These are phyloP conservation scores for Neurospora sp. DNA, from an alignment of 2,329 filamentous ascomycete genomes.

Conservation along the genomic window DNA sequence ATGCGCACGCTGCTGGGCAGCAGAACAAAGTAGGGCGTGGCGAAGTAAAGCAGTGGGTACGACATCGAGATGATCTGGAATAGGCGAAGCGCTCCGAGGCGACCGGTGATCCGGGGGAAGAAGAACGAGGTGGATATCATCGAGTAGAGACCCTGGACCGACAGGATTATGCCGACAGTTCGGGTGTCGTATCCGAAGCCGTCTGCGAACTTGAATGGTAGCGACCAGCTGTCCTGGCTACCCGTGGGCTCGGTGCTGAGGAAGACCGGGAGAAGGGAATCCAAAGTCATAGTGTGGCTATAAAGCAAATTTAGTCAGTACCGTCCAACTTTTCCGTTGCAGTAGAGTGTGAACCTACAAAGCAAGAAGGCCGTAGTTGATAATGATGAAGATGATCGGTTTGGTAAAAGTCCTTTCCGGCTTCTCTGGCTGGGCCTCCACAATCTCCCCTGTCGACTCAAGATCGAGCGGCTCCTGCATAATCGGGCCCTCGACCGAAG, in stretches of 20 bases:
- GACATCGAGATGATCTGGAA: conserved; percentile 73
- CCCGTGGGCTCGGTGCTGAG: conserved; percentile 57
- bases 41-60: conserved; percentile 82
- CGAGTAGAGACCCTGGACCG: conserved; percentile 81
- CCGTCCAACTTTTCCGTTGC: conserved; percentile 1
- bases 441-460: conserved; percentile 14
- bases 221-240: conserved; percentile 38
- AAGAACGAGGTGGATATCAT: conserved; percentile 78
- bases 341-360: conserved; percentile 58
- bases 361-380: conserved; percentile 84
- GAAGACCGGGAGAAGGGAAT: conserved; percentile 87
- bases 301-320: conserved; percentile 15
- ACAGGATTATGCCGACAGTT: conserved; percentile 78
- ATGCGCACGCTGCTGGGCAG: conserved; percentile 64
- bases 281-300: conserved; percentile 94
- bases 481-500: conserved; percentile 24
- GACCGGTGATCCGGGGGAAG: conserved; percentile 67
- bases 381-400: conserved; percentile 77
- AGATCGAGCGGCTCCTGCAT: conserved; percentile 26
- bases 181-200: conserved; percentile 79
- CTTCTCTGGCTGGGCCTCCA: conserved; percentile 12
- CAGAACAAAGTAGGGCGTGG: conserved; percentile 81
- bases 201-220: conserved; percentile 83
- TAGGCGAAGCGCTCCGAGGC: conserved; percentile 67
- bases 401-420: conserved; percentile 60